Evolutionary conservation across 768 basidiomycete species (phyloP), one percentile per base, ranked within the genome.

Genomic region (Lactarius trivialis): DNA sequence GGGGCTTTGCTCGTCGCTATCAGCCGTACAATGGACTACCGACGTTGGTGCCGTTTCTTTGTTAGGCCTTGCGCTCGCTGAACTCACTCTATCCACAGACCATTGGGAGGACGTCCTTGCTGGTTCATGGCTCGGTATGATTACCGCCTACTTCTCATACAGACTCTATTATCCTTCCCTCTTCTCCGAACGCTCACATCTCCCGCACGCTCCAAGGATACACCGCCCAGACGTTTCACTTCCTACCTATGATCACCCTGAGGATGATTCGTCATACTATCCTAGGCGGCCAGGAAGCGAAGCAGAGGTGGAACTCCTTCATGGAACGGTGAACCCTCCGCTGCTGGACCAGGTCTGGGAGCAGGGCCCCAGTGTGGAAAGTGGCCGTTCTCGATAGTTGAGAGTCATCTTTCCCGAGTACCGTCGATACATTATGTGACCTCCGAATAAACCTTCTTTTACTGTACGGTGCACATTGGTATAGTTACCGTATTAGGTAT

Each of bases 71-170:
- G 24, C 2, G 5, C 21, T 24, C 12, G n/a, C 34, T 45, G 28
- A 41, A 64, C 53, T 63, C 61, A 63, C 52, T 61, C 55, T 55
- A 56, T 43, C 34, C 37, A 34, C 64, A 92, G 90, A 96, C 73
- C 93, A 96, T 72, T 94, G 91, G 89, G 85, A 92, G 6, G 96
- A 99, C 67, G 89, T 97, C 48, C 70, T 92, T 9, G 83, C 89
- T 2, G 94, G 95, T 6, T 81, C 85, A 3, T 57, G 87, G 32
- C 77, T 98, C 8, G 96, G 95, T 14, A 76, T 89, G 19, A 70
- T 79, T 50, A 75, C 90, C 60, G 78, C 91, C 19, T 88, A 82
- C 74, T 88, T 93, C 68, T 72, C 82, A 17, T 95, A 95, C 73
- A 83, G 89, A 48, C 91, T 91, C 70, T 92, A 93, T 73, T 93